Evolutionary conservation across 1,284 basidiomycete genomes (phyloP).

Genomic region (Naganishia sp.): DNA sequence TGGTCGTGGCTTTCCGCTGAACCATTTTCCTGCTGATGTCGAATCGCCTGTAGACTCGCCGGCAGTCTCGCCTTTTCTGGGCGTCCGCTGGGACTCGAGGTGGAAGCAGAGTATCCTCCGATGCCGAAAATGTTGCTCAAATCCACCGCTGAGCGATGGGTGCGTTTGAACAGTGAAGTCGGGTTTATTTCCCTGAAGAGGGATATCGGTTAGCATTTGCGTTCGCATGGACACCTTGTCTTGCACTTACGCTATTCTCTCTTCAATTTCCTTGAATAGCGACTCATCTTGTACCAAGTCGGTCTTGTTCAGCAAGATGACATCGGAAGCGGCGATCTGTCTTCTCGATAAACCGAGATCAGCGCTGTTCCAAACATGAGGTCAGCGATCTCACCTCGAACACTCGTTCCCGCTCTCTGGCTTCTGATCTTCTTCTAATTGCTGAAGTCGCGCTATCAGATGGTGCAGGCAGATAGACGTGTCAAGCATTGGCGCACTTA

Average conservation of each 20-base stretch:
- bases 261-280: conserved; percentile 57
- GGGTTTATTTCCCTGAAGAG: conserved; percentile 67
- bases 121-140: conserved; percentile 74
- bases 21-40: conserved; percentile 42
- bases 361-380: not conserved
- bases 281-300: conserved; percentile 64
- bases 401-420: conserved; percentile 68
- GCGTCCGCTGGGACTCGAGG: conserved; percentile 37
- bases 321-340: conserved; percentile 85
- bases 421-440: conserved; percentile 70
- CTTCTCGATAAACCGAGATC: not conserved
- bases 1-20: conserved; percentile 53
- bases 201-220: not conserved
- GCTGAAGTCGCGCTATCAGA: conserved; percentile 56
- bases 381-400: conserved; percentile 60
- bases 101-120: conserved; percentile 64
- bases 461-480: not conserved
- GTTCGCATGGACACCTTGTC: not conserved
- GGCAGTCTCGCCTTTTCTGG: not conserved
- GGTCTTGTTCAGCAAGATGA: conserved; percentile 83
- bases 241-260: conserved; percentile 56
- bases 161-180: conserved; percentile 69
- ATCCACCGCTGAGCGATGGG: conserved; percentile 66
- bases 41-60: conserved; percentile 31
- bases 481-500: conserved; percentile 44